Percentiles rank a stretch among this genome's conserved stretches.
Evolutionary conservation across 257 asterid genomes (phyloP).

Genomic region (Nyctanthes arbortristis): DNA sequence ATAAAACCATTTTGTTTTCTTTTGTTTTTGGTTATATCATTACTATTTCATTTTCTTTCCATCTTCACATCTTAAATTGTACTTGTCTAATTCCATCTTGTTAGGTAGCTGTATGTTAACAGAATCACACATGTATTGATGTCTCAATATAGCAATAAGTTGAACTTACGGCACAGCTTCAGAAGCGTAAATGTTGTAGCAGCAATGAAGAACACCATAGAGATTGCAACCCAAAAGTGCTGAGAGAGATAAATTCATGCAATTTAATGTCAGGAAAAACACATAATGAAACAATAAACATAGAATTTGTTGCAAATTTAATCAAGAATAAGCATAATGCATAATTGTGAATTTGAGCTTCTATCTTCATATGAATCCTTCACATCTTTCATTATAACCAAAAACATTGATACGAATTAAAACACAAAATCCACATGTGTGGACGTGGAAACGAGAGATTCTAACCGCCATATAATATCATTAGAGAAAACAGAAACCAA

Average conservation of each 20-base stretch:
- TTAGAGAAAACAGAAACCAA: neutral
- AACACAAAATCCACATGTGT: neutral
- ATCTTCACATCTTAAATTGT: neutral
- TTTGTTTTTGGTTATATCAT: neutral
- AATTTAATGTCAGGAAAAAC: slow-evolving; percentile 12
- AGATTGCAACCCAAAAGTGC: slow-evolving; percentile 98
- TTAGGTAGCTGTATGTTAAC: slow-evolving; percentile 3
- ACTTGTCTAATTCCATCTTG: neutral
- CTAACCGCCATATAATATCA: neutral
- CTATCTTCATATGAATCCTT: too few relatives aligned
- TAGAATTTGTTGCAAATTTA: neutral
- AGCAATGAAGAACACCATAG: slow-evolving; percentile 97
- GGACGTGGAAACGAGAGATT: neutral
- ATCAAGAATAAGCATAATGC: neutral
- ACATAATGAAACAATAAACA: slow-evolving; percentile 4
- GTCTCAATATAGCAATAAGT: slow-evolving; percentile 16
- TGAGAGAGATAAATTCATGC: slow-evolving; percentile 41
- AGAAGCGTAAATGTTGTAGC: slow-evolving; percentile 87
- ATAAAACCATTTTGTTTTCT: neutral
- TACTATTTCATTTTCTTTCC: neutral
- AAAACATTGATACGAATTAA: too few relatives aligned
- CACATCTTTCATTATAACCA: too few relatives aligned
- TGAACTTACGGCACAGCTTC: slow-evolving; percentile 73
- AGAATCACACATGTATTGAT: neutral
- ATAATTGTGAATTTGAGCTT: too few relatives aligned